Base-by-base conservation (phyloP, 2,329 filamentous ascomycete species). In the Penicillium sp. region DNA sequence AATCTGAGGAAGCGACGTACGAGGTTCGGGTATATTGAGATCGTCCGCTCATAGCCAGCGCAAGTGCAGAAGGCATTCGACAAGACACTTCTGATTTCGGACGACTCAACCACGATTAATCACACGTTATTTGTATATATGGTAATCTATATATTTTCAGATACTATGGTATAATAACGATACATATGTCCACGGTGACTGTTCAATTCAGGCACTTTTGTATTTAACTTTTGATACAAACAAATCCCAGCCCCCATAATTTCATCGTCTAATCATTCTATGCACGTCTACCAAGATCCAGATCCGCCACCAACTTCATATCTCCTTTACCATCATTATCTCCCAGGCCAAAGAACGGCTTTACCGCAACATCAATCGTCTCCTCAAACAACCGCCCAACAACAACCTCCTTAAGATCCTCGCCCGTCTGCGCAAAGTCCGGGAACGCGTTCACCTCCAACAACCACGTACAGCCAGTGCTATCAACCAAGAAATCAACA, bases 371-470 rank as follows among this genome's bases (percentile, higher is more conserved):
- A 53, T 85, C 80, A 41, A 96, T 80, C 22, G 90, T 87, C 11
- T 85, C 89, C 65, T 85, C 81, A 81, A 95, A 94, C 62, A 99
- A 80, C 7, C 86, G 88, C 20, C 79, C 83, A 23, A 99, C 87
- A 40, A 97, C 74, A 0, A 77, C 62, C 42, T 76, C 83, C 69
- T 82, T 85, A 61, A 96, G 74, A 54, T 89, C 87, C 7, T 82
- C 81, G 0, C 94, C 94, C 15, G 92, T 96, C 83, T 97, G 93
- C 68, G 84, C 86, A 69, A 97, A 97, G 76, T 99, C 94, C 9
- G 94, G 94, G 75, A 96, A 99, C 0, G 93, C 90, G 77, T 99
- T 99, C 29, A 96, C 84, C 77, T 99, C 94, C 54, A 99, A 77
- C 67, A 99, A 72, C 85, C 87, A 97, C 3, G 85, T 83, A 3